Base-by-base conservation (phyloP, 2,329 filamentous ascomycete genomes). In the Dryadomyces quercus-mongolicae region DNA sequence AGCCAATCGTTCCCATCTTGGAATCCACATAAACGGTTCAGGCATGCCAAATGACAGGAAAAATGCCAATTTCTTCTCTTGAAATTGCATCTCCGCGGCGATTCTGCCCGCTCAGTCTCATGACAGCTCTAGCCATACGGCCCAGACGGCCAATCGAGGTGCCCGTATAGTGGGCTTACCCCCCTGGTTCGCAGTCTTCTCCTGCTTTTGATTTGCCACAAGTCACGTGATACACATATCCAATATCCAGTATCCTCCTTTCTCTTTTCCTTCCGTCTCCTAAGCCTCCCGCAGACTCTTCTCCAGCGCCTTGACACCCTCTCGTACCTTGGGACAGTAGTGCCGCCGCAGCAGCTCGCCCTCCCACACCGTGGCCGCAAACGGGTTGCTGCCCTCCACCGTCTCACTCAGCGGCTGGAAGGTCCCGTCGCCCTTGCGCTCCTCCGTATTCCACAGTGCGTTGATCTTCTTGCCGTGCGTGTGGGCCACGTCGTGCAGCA, bases 381-480 rank as follows among this genome's bases (percentile, higher is more conserved):
- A 95, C 1, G 92, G 90, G 70, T 97, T 97, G 60, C 85, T 91
- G 8, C 81, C 84, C 68, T 96, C 92, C 3, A 94, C 79, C 59
- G 85, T 87, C 31, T 78, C 76, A 47, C 82, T 81, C 46, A 85
- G 67, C 1, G 89, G 76, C 68, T 91, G 86, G 64, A 88, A 97
- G 1, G 85, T 80, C 2, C 93, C 93, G 66, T 97, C 92, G 7
- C 92, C 92, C 66, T 88, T 86, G 51, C 92, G 78, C 72, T 97
- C 93, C 66, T 97, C 92, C 0, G 90, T 95, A 63, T 94, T 84
- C 92, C 93, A 98, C 57, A 98, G 69, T n/a, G 85, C 81, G 42
- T 80, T 80, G 46, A 97, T 80, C 69, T 92, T 94, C 62, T 82
- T 84, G 49, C 84, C 84, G 66, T 98, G 90, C 2, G 84, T 84